phyloP scores from a whole-genome alignment of 2,329 filamentous ascomycete species.

The Raffaelea ambrosiae region DNA sequence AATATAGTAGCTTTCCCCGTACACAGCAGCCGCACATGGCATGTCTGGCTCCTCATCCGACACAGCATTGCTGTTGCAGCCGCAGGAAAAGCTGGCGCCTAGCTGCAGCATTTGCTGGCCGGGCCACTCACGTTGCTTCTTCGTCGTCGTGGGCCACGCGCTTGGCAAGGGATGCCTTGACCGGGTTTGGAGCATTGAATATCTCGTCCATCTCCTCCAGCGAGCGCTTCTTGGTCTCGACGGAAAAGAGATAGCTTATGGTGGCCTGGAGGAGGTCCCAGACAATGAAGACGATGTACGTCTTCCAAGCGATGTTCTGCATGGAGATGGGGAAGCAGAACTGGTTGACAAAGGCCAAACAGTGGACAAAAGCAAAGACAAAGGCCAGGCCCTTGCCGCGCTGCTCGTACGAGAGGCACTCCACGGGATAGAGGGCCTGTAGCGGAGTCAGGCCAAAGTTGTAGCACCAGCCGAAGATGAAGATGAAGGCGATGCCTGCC shows the following conservation, averaged over 20 bases:
- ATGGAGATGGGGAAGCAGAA: conserved; percentile 34
- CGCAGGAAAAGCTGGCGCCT: too few relatives aligned
- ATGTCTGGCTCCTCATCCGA: too few relatives aligned
- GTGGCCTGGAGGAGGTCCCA: conserved; percentile 29
- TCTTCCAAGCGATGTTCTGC: conserved; percentile 37
- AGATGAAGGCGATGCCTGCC: conserved; percentile 36
- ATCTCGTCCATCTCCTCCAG: conserved; percentile 30
- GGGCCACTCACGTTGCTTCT: not conserved
- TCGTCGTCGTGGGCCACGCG: not conserved
- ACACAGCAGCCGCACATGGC: too few relatives aligned
- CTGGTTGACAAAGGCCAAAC: conserved; percentile 33
- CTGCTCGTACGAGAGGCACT: conserved; percentile 28
- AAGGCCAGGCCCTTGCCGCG: conserved; percentile 34
- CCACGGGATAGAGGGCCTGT: conserved; percentile 34
- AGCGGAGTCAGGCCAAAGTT: conserved; percentile 40
- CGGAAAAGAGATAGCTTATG: conserved; percentile 37
- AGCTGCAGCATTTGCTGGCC: too few relatives aligned
- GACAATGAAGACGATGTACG: conserved; percentile 37
- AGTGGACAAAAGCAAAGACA: conserved; percentile 30
- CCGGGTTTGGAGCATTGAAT: conserved; percentile 28
- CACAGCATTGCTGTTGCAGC: too few relatives aligned
- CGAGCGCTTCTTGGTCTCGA: conserved; percentile 31
- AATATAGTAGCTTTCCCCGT: too few relatives aligned
- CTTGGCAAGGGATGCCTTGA: conserved; percentile 20
- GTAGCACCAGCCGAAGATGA: conserved; percentile 44